These are phyloP conservation scores for Tagetes patula DNA, from an alignment of 129 eudicot genomes.

Conservation along the genomic window DNA sequence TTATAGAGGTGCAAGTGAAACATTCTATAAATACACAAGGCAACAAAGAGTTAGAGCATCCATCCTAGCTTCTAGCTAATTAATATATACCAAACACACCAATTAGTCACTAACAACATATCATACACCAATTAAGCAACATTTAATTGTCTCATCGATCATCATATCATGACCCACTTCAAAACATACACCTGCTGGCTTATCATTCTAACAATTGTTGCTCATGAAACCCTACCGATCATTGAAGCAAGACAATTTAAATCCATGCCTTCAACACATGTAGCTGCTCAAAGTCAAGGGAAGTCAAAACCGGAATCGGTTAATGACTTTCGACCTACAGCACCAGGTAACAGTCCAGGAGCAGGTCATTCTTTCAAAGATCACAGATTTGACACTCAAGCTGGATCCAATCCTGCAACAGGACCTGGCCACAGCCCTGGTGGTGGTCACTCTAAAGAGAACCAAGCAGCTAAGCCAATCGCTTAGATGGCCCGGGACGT, in stretches of 20 bases:
- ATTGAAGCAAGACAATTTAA: slow-evolving; percentile 43
- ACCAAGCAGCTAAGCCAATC: slow-evolving; percentile 29
- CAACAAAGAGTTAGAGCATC: slow-evolving; percentile 33
- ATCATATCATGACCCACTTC: slow-evolving; percentile 33
- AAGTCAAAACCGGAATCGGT: slow-evolving; percentile 14
- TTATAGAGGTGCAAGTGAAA: slow-evolving; percentile 19
- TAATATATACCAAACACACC: background rate
- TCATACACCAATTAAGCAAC: background rate
- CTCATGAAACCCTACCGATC: slow-evolving; percentile 24
- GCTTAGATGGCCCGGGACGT: slow-evolving; percentile 15
- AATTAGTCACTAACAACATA: slow-evolving; percentile 1
- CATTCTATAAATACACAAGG: slow-evolving; percentile 52
- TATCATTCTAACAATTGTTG: slow-evolving; percentile 30
- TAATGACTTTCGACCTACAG: slow-evolving; percentile 43
- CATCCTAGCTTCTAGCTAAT: no score
- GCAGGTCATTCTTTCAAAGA: slow-evolving; percentile 40
- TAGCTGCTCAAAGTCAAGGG: slow-evolving; percentile 16
- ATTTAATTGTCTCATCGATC: background rate
- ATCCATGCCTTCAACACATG: slow-evolving; percentile 15
- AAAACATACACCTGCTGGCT: slow-evolving; percentile 5
- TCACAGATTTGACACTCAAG: slow-evolving; percentile 14
- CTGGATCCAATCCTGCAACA: slow-evolving; percentile 29
- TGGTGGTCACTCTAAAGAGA: slow-evolving; percentile 44
- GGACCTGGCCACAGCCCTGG: slow-evolving; percentile 61
- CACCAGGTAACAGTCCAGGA: slow-evolving; percentile 64